A percentile compares a stretch with the other conserved stretches of the same genome.
Evolutionary conservation across 768 basidiomycete species (phyloP).

Genomic region (Boletus tomentosulus): DNA sequence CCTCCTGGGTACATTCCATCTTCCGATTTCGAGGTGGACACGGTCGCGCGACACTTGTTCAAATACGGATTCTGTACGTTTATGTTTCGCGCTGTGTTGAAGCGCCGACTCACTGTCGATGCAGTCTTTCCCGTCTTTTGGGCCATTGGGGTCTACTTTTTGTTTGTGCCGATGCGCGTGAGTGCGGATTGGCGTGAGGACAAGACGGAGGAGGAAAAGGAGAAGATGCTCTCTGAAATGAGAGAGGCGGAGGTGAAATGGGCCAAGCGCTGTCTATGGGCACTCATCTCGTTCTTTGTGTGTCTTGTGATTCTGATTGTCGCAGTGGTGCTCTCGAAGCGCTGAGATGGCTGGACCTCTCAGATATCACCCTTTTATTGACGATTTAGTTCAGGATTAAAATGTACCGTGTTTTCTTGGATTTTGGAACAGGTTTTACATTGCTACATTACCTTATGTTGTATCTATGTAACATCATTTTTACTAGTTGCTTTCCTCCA

Average conservation of each 20-base stretch:
- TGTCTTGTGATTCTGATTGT: conserved; percentile 32
- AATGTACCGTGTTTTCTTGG: conserved; percentile 8
- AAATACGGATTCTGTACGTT: conserved; percentile 59
- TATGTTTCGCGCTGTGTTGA: not conserved
- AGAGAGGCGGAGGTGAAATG: conserved; percentile 50
- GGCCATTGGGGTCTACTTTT: conserved; percentile 54
- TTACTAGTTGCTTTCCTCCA: not conserved
- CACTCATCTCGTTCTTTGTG: conserved; percentile 43
- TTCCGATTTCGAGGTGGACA: conserved; percentile 43
- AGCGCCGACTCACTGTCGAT: not conserved
- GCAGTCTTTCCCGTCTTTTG: conserved; percentile 62
- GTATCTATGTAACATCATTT: not conserved
- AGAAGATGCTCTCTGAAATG: conserved; percentile 43
- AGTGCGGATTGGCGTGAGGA: conserved; percentile 53
- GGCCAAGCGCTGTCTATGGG: conserved; percentile 53
- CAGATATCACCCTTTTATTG: not conserved
- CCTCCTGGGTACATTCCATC: conserved; percentile 21
- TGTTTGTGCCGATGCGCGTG: conserved; percentile 47
- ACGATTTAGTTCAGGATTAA: not conserved
- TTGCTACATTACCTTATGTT: conserved; percentile 3
- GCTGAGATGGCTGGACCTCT: conserved; percentile 15
- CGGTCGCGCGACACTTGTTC: conserved; percentile 58
- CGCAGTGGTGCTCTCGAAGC: conserved; percentile 19
- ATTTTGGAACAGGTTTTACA: not conserved
- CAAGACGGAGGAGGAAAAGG: conserved; percentile 49